Evolutionary conservation across 2,329 filamentous ascomycete species (phyloP).

Genomic region (Aurifilum marmelostoma): DNA sequence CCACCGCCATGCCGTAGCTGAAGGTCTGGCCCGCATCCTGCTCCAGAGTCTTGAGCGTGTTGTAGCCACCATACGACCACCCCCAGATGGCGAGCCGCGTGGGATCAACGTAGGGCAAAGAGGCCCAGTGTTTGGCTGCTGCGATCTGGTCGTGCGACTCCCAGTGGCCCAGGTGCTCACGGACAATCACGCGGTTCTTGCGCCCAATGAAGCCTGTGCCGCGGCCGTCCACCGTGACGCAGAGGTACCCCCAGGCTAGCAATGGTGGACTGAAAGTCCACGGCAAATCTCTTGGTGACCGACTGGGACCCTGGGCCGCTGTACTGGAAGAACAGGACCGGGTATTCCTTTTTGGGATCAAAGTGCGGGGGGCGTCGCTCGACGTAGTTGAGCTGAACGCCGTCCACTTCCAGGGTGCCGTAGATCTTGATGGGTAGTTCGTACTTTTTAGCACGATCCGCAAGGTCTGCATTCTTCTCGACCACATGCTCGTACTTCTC

Average conservation of each 20-base stretch:
- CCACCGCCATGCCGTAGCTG: slow-evolving; percentile 96
- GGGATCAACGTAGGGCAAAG: slow-evolving; percentile 80
- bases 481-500: slow-evolving; percentile 69
- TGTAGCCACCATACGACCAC: slow-evolving; percentile 97
- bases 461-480: slow-evolving; percentile 76
- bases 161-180: slow-evolving; percentile 80
- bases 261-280: slow-evolving; percentile 91
- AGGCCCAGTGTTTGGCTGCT: slow-evolving; percentile 81
- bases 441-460: slow-evolving; percentile 70
- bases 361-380: slow-evolving; percentile 93
- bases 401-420: slow-evolving; percentile 76
- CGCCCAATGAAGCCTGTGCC: slow-evolving; percentile 92
- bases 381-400: slow-evolving; percentile 70
- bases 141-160: slow-evolving; percentile 92
- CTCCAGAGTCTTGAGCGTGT: slow-evolving; percentile 93
- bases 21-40: slow-evolving; percentile 87
- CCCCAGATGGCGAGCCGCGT: slow-evolving; percentile 92
- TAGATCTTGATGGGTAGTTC: slow-evolving; percentile 84
- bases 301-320: slow-evolving; percentile 91
- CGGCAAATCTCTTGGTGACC: slow-evolving; percentile 76
- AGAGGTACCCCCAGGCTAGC: slow-evolving; percentile 87
- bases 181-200: slow-evolving; percentile 77
- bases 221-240: slow-evolving; percentile 91
- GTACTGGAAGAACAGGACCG: slow-evolving; percentile 93
- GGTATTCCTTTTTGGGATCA: slow-evolving; percentile 80